Conservation (phyloP, 2,329 filamentous ascomycete species). For the Akanthomyces dipterigenus region DNA sequence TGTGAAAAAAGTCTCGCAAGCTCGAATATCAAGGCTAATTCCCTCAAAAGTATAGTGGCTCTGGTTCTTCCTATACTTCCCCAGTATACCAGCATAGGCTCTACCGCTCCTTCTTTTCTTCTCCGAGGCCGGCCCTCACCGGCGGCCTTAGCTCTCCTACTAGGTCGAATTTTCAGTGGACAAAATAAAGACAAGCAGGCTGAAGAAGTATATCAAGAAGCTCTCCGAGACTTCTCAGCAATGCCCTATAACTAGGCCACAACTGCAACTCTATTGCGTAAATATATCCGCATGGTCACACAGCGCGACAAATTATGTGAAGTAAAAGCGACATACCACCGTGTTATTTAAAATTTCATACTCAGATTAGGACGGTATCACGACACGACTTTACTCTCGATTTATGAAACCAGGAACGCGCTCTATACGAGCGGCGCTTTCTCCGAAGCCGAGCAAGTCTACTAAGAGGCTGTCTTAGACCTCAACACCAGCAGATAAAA, state of each 20-base stretch:
- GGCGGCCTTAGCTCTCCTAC: neutral
- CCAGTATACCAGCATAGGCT: neutral
- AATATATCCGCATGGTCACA: neutral
- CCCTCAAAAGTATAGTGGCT: too few relatives aligned
- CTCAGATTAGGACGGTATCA: neutral
- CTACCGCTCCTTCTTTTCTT: neutral
- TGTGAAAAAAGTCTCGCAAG: too few relatives aligned
- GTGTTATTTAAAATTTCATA: neutral
- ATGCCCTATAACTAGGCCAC: neutral
- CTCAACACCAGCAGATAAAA: neutral
- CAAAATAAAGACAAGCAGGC: neutral
- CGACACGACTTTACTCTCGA: neutral
- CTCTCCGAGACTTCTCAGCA: neutral
- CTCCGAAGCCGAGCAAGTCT: neutral
- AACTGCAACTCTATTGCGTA: neutral
- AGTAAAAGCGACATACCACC: neutral
- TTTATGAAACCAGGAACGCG: neutral
- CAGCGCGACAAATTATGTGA: neutral
- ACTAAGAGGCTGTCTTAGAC: neutral
- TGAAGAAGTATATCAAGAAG: neutral
- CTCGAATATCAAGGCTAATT: too few relatives aligned
- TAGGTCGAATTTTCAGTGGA: neutral
- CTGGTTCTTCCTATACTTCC: neutral
- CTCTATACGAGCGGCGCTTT: neutral
- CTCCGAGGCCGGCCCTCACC: neutral